Evolutionary conservation across 306 rosid species (phyloP).

Genomic region (Sicyos edulis): DNA sequence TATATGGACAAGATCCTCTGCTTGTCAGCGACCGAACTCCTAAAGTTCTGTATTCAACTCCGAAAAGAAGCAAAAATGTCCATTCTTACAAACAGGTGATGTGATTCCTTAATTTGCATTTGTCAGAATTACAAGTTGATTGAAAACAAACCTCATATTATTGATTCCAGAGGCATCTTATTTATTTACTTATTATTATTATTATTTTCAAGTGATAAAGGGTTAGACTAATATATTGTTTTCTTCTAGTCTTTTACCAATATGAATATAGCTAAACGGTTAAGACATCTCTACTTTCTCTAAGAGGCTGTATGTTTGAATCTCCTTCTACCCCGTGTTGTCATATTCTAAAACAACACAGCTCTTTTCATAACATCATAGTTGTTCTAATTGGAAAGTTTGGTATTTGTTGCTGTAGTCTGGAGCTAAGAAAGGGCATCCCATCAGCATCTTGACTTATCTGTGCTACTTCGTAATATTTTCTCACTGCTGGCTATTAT

Average conservation of each 20-base stretch:
- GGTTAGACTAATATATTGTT: background rate
- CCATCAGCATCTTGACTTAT: background rate
- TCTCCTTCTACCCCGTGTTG: background rate
- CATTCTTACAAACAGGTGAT: slow-evolving; percentile 74
- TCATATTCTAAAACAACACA: background rate
- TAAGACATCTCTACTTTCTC: slow-evolving; percentile 1
- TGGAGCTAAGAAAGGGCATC: too few species aligned
- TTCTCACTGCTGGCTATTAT: background rate
- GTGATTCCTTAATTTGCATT: slow-evolving; percentile 19
- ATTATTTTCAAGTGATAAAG: background rate
- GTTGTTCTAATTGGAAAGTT: too few species aligned
- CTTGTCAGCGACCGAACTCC: slow-evolving; percentile 47
- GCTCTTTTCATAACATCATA: slow-evolving; percentile 1
- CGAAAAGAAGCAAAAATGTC: slow-evolving; percentile 48
- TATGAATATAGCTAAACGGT: background rate
- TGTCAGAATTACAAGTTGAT: slow-evolving; percentile 11
- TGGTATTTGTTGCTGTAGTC: too few species aligned
- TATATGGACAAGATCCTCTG: slow-evolving; percentile 79
- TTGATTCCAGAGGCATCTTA: slow-evolving; percentile 9
- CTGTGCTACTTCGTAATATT: background rate
- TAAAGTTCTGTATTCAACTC: slow-evolving; percentile 57
- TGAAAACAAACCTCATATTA: slow-evolving; percentile 5
- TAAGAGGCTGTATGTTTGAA: background rate
- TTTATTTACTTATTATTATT: too few species aligned
- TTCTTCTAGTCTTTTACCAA: background rate